Conservation (phyloP, 768 basidiomycete genomes). For the Kwoniella dejecticola region DNA sequence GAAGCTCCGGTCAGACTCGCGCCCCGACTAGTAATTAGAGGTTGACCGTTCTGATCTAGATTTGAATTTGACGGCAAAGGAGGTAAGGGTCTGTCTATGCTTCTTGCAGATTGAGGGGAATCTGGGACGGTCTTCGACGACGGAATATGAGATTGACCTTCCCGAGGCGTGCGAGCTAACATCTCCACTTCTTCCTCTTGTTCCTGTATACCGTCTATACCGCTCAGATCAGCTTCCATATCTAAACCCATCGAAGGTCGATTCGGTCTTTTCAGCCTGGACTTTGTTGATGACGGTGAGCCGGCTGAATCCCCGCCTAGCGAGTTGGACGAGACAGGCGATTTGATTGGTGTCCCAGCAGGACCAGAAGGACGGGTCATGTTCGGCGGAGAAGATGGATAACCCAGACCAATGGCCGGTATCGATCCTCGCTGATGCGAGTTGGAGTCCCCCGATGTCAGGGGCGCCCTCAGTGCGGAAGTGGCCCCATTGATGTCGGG, state of each 20-base stretch:
- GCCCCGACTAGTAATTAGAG: constrained; percentile 11
- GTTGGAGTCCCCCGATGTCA: not conserved
- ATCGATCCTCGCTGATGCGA: not conserved
- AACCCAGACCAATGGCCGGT: constrained; percentile 29
- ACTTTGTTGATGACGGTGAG: constrained; percentile 15
- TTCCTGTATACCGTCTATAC: constrained; percentile 28
- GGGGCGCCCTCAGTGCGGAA: not conserved
- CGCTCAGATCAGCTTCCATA: constrained; percentile 29
- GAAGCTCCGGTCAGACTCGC: constrained; percentile 27
- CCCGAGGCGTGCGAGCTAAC: constrained; percentile 24
- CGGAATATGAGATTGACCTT: constrained; percentile 7
- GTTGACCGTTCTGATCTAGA: constrained; percentile 3
- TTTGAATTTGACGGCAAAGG: constrained; percentile 29
- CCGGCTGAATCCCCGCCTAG: constrained; percentile 1
- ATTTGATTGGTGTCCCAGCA: constrained; percentile 5
- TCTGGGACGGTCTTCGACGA: not conserved
- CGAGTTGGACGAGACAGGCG: not conserved
- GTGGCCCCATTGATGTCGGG: not conserved
- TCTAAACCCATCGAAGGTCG: constrained; percentile 30
- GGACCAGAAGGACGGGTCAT: not conserved
- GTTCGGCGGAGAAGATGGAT: constrained; percentile 27
- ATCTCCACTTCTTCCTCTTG: constrained; percentile 27
- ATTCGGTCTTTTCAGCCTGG: constrained; percentile 9
- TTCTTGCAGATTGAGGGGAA: constrained; percentile 9
- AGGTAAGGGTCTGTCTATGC: constrained; percentile 25